Conservation (phyloP, 352 stramenopile genomes). For the Elongisporangium undulatum region DNA sequence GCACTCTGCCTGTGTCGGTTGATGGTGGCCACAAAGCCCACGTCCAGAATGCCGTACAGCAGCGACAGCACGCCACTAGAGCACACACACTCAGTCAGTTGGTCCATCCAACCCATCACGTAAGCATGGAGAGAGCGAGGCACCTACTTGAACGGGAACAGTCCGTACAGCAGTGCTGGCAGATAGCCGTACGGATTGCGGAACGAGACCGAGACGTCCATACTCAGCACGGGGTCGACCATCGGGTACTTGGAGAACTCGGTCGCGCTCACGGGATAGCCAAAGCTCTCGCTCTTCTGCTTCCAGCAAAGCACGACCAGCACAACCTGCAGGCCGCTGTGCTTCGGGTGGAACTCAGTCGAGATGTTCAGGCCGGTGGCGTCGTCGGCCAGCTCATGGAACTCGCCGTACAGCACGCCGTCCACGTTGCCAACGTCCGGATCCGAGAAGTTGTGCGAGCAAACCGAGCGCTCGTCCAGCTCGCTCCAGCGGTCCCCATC, state of each 20-base stretch:
- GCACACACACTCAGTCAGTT: conserved; percentile 7
- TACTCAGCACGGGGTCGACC: conserved; percentile 55
- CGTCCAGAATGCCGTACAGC: conserved; percentile 64
- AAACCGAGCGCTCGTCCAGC: conserved; percentile 53
- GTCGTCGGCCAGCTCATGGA: conserved; percentile 39
- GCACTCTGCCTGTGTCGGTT: conserved; percentile 61
- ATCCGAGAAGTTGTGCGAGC: conserved; percentile 58
- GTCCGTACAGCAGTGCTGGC: conserved; percentile 76
- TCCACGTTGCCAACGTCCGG: conserved; percentile 25
- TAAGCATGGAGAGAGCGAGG: not conserved
- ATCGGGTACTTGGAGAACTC: conserved; percentile 72
- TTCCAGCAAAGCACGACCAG: conserved; percentile 77
- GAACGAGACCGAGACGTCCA: conserved; percentile 66
- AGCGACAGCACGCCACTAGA: conserved; percentile 61
- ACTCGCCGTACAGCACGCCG: conserved; percentile 50
- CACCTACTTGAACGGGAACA: conserved; percentile 84
- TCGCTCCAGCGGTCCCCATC: conserved; percentile 26
- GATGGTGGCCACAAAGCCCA: conserved; percentile 69
- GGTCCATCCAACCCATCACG: too few species aligned
- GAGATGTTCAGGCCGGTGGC: conserved; percentile 29
- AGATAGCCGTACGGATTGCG: conserved; percentile 77
- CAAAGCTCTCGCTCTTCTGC: conserved; percentile 75
- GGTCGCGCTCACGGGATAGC: conserved; percentile 69
- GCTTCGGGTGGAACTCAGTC: conserved; percentile 42
- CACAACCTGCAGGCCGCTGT: conserved; percentile 57